A percentile compares a stretch with the other conserved stretches of the same genome.
Conservation (phyloP, 352 stramenopile genomes). For the Thalassiosira hispida region DNA sequence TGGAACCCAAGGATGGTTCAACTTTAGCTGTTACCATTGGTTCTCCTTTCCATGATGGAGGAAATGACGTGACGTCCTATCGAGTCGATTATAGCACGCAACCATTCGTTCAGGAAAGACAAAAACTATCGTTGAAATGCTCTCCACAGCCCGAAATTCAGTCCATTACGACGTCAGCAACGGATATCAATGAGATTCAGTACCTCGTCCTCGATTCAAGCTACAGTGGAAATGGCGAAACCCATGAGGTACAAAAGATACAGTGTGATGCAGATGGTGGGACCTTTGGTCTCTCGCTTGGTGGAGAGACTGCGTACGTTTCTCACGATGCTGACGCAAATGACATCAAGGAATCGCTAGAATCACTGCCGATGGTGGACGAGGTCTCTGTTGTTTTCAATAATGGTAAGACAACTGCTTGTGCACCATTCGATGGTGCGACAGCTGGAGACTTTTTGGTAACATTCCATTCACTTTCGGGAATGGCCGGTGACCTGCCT, state of each 20-base stretch:
- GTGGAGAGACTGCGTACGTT: conserved; percentile 91
- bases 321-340: conserved; percentile 83
- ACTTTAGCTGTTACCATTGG: conserved; percentile 88
- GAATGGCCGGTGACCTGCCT: conserved; percentile 89
- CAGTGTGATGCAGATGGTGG: conserved; percentile 91
- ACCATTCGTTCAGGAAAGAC: conserved; percentile 86
- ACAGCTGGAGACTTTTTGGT: conserved; percentile 87
- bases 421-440: conserved; percentile 78
- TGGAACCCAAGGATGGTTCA: conserved; percentile 89
- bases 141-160: conserved; percentile 78
- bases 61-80: conserved; percentile 89
- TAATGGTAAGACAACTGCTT: conserved; percentile 73
- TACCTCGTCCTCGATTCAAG: conserved; percentile 84
- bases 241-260: conserved; percentile 90
- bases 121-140: conserved; percentile 73
- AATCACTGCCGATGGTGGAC: conserved; percentile 90
- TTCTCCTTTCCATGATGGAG: conserved; percentile 88
- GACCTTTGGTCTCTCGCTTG: conserved; percentile 84
- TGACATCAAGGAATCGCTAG: conserved; percentile 88
- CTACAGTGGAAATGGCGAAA: conserved; percentile 74
- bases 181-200: conserved; percentile 89
- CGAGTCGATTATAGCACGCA: conserved; percentile 89
- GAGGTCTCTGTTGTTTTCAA: conserved; percentile 85
- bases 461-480: conserved; percentile 88
- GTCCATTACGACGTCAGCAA: conserved; percentile 82